Percentiles rank a stretch among this genome's conserved stretches.
Conservation (phyloP, 129 eudicot species). For the Centrapalus pauciflorus region DNA sequence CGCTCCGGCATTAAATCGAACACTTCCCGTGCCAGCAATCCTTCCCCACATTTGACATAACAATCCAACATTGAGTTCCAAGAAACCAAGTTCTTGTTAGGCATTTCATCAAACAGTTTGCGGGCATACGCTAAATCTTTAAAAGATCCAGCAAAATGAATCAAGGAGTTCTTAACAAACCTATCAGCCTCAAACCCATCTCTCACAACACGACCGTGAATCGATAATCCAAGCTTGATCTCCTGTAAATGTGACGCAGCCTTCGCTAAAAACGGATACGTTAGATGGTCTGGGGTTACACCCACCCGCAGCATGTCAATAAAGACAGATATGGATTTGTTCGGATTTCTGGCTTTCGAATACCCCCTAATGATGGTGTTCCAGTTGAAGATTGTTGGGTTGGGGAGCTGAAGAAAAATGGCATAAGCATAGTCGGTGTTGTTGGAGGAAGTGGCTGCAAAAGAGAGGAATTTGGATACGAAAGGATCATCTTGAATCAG, state of each 20-base stretch:
- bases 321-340: constrained; percentile 41
- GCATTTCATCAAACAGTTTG: constrained; percentile 84
- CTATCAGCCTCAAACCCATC: constrained; percentile 60
- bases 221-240: constrained; percentile 40
- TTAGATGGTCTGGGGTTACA: constrained; percentile 56
- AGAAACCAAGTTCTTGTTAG: constrained; percentile 51
- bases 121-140: constrained; percentile 47
- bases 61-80: constrained; percentile 91
- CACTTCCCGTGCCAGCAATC: constrained; percentile 46
- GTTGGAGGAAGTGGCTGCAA: constrained; percentile 39
- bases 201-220: constrained; percentile 57
- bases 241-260: constrained; percentile 53
- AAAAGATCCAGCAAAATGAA: constrained; percentile 70
- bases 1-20: constrained; percentile 68
- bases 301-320: constrained; percentile 49
- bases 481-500: constrained; percentile 24
- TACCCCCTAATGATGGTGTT: constrained; percentile 69
- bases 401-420: constrained; percentile 47
- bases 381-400: constrained; percentile 52
- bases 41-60: constrained; percentile 69
- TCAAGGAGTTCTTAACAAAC: constrained; percentile 62
- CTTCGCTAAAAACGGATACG: constrained; percentile 79
- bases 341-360: constrained; percentile 51
- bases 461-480: constrained; percentile 50
- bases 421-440: constrained; percentile 49